These are phyloP conservation scores for Aciculosporium take DNA, from an alignment of 2,329 filamentous ascomycete genomes.

Conservation along the genomic window DNA sequence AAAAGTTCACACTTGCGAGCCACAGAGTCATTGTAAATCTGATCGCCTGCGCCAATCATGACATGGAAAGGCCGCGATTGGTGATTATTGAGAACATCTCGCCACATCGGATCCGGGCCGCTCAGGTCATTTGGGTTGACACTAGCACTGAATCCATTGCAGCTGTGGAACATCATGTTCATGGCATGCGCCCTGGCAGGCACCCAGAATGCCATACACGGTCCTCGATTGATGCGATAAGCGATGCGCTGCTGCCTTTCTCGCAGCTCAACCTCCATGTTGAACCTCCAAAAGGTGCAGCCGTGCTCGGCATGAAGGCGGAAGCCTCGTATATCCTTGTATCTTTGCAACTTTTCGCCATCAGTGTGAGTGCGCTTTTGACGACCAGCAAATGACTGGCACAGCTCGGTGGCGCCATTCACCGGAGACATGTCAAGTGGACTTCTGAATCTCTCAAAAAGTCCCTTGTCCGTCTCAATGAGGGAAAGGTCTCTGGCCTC, in stretches of 20 bases:
- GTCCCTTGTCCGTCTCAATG: constrained; percentile 64
- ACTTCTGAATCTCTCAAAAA: constrained; percentile 58
- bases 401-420: constrained; percentile 31
- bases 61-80: constrained; percentile 90
- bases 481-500: constrained; percentile 65
- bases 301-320: constrained; percentile 75
- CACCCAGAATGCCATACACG: constrained; percentile 86
- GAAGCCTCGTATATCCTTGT: constrained; percentile 69
- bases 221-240: constrained; percentile 88
- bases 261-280: constrained; percentile 76
- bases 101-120: constrained; percentile 92
- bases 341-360: constrained; percentile 68
- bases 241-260: constrained; percentile 71
- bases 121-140: constrained; percentile 69
- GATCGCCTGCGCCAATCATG: constrained; percentile 94
- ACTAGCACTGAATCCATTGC: constrained; percentile 82
- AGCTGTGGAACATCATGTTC: constrained; percentile 98
- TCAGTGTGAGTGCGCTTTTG: constrained; percentile 44
- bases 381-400: constrained; percentile 39
- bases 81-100: constrained; percentile 85
- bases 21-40: constrained; percentile 87
- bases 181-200: constrained; percentile 71
- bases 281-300: constrained; percentile 94
- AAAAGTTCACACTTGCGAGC: constrained; percentile 64
- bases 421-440: constrained; percentile 30